Evolutionary conservation across 2,329 filamentous ascomycete species (phyloP).

Genomic region (Arthrobotrys iridis): DNA sequence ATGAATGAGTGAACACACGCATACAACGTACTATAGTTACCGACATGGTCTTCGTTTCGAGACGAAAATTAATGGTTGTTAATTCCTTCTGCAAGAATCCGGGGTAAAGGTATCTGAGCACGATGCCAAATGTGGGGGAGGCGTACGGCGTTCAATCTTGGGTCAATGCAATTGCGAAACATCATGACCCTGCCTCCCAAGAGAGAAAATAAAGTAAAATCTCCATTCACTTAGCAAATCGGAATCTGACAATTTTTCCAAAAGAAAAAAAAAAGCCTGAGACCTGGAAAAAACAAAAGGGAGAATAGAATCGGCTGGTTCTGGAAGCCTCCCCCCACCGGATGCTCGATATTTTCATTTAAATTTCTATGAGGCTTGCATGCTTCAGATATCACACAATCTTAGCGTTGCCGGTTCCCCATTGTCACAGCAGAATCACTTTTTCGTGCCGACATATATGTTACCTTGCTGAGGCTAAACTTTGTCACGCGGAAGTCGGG

Average conservation of each 20-base stretch:
- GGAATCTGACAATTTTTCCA: too few relatives aligned
- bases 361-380: slow-evolving; percentile 10
- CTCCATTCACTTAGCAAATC: slow-evolving; percentile 41
- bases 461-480: slow-evolving; percentile 3
- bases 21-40: not conserved
- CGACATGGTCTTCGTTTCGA: slow-evolving; percentile 29
- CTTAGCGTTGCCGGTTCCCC: slow-evolving; percentile 44
- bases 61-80: slow-evolving; percentile 7
- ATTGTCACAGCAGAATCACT: slow-evolving; percentile 14
- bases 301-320: not conserved
- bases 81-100: slow-evolving; percentile 35
- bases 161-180: slow-evolving; percentile 41
- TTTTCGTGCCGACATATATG: not conserved
- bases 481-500: slow-evolving; percentile 42
- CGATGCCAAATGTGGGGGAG: slow-evolving; percentile 45
- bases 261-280: slow-evolving; percentile 3
- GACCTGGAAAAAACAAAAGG: slow-evolving; percentile 2
- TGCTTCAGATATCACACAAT: slow-evolving; percentile 38
- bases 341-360: not conserved
- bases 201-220: not conserved
- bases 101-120: slow-evolving; percentile 36
- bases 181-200: slow-evolving; percentile 10
- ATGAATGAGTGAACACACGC: not conserved
- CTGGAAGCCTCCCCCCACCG: slow-evolving; percentile 1
- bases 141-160: slow-evolving; percentile 36